Evolutionary conservation across 345 rosid genomes (phyloP), one percentile per base, ranked within the genome.

Genomic region (Eutrema yunnanense): DNA sequence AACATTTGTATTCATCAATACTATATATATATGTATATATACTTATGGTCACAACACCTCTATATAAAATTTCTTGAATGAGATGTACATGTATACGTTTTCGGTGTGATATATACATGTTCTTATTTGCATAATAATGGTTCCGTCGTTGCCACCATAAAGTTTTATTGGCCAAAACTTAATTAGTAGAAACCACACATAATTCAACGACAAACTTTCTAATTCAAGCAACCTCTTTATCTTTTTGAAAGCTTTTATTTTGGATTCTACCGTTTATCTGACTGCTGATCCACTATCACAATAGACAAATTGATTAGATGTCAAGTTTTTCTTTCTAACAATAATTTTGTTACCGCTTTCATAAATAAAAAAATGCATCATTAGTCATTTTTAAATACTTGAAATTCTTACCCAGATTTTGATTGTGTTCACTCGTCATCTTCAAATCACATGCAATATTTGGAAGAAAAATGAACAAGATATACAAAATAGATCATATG

Each of bases 131-230:
- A 16, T 37, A 63, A 16, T 37, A 63, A 32, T 34, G 67, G 29
- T 33, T 63, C 10, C 16, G 27, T 30, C 47, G 14, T 27, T 61
- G 49, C 12, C 49, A 42, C 37, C 55, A 5, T 46, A 34, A 9
- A 48, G 8, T 48, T 43, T 29, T 4, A 19, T 47, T 36, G 33
- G 34, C 16, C 57, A 48, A 11, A 48, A 34, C 6, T 19, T 48
- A 16, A 16, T 16, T 16, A 19, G 26, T 64, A 19, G 22, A 64
- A 65, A 37, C 32, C 12, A 49, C 34, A 19, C 27, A 64, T 64
- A 34, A 37, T 19, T 64, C 57, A 64, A 48, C 44, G 57, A 64
- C 46, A 65, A 33, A 36, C 22, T 65, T 65, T 65, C 43, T 47
- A 48, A 16, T 19, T 49, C 41, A 12, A 65, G 69, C 32, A 11